phyloP scores from a whole-genome alignment of 805 yeast species.

The Candida xiaguanensis region DNA sequence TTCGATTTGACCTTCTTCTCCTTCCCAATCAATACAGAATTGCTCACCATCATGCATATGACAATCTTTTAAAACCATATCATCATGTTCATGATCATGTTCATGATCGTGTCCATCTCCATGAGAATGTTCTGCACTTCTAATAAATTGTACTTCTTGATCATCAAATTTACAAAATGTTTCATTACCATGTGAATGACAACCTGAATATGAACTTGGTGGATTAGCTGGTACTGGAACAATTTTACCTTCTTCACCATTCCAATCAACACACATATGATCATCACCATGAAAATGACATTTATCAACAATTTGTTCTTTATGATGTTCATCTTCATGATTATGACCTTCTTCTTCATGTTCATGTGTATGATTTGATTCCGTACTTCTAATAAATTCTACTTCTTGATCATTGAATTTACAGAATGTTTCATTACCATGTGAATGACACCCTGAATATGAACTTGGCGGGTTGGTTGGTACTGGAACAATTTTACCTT shows the following conservation, averaged over 20 bases:
- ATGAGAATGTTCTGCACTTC: neutral
- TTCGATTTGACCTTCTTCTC: slow-evolving; percentile 18
- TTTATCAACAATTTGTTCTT: slow-evolving; percentile 10
- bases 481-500: slow-evolving; percentile 19
- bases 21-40: slow-evolving; percentile 18
- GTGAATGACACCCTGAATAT: slow-evolving; percentile 19
- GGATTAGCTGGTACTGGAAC: slow-evolving; percentile 18
- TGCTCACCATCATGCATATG: slow-evolving; percentile 18
- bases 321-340: neutral
- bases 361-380: neutral
- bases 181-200: slow-evolving; percentile 17
- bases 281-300: slow-evolving; percentile 20
- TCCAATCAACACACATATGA: slow-evolving; percentile 17
- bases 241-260: slow-evolving; percentile 21
- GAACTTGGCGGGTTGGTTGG: slow-evolving; percentile 16
- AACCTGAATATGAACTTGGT: slow-evolving; percentile 15
- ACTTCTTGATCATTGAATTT: slow-evolving; percentile 14
- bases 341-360: slow-evolving; percentile 4
- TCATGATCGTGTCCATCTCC: slow-evolving; percentile 15
- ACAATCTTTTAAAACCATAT: slow-evolving; percentile 15
- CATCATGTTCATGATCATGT: slow-evolving; percentile 1
- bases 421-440: slow-evolving; percentile 17
- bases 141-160: slow-evolving; percentile 16
- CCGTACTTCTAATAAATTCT: slow-evolving; percentile 11
- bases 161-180: slow-evolving; percentile 16